These are phyloP conservation scores for Pestalotiopsis sp. DNA, from an alignment of 2,329 filamentous ascomycete species.

Conservation along the genomic window DNA sequence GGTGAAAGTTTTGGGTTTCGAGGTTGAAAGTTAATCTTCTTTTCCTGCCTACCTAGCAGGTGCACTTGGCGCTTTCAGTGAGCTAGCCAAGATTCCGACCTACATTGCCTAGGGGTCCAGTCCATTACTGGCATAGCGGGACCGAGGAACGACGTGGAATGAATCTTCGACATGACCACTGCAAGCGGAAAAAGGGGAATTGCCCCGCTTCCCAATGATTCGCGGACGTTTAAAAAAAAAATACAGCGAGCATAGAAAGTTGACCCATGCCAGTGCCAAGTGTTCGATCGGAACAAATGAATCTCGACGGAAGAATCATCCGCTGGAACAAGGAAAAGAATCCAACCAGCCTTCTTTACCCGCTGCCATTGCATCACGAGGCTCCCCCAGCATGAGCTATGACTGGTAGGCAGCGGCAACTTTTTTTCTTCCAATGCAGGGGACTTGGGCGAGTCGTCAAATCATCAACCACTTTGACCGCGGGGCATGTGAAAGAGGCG, in stretches of 20 bases:
- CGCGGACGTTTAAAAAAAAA: neutral
- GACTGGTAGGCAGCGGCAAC: neutral
- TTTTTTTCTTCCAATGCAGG: neutral
- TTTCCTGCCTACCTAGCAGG: neutral
- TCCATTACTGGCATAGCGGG: constrained; percentile 1
- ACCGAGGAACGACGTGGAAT: constrained; percentile 3
- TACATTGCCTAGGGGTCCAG: neutral
- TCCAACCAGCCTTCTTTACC: neutral
- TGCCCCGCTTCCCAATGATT: neutral
- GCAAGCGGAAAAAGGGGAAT: neutral
- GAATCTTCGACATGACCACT: neutral
- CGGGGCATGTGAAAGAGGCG: neutral
- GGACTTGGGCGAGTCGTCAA: neutral
- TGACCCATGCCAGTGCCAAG: neutral
- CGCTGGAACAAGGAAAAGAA: neutral
- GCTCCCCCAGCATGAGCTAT: neutral
- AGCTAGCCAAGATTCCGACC: neutral
- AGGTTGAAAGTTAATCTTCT: neutral
- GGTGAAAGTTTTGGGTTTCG: neutral
- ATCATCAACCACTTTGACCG: neutral
- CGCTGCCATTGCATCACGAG: neutral
- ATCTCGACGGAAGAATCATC: neutral
- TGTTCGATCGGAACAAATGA: neutral
- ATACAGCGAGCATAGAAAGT: neutral
- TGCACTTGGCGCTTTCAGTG: neutral